Percentiles rank a stretch among this genome's conserved stretches.
Evolutionary conservation across 2,329 filamentous ascomycete species (phyloP).

Genomic region (Apiospora aurea): DNA sequence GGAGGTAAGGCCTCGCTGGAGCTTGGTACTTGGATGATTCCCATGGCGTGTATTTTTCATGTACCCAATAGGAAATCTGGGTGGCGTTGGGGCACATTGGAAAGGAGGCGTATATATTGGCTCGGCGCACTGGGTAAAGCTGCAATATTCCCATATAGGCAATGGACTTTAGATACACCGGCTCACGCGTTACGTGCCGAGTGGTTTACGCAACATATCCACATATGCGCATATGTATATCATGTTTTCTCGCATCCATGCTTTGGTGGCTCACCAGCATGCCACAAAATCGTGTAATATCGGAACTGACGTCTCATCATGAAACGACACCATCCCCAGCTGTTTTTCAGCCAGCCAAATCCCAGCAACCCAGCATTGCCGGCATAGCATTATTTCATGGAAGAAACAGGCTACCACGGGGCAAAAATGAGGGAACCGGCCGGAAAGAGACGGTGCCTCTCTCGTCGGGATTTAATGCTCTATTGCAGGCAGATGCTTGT

Average conservation of each 20-base stretch:
- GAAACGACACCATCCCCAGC: not conserved
- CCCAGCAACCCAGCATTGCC: not conserved
- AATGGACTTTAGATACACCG: not conserved
- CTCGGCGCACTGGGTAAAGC: not conserved
- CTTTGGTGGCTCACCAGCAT: not conserved
- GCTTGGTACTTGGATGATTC: not conserved
- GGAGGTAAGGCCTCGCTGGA: not conserved
- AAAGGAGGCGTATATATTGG: constrained; percentile 11
- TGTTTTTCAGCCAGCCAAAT: not conserved
- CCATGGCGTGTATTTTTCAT: not conserved
- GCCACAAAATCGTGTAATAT: constrained; percentile 3
- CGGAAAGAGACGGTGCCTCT: not conserved
- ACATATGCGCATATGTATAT: not conserved
- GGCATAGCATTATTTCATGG: not conserved
- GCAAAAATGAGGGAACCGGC: not conserved
- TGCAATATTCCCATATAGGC: not conserved
- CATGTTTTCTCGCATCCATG: not conserved
- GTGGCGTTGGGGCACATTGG: not conserved
- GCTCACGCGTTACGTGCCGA: no score
- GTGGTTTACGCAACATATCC: not conserved
- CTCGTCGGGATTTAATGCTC: not conserved
- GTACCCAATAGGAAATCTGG: not conserved
- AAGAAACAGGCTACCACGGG: not conserved
- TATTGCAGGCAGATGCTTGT: not conserved
- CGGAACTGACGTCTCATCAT: not conserved